A percentile compares a stretch with the other conserved stretches of the same genome.
Evolutionary conservation across 2,329 filamentous ascomycete genomes (phyloP).

Genomic region (Calcarisporium arbuscula): DNA sequence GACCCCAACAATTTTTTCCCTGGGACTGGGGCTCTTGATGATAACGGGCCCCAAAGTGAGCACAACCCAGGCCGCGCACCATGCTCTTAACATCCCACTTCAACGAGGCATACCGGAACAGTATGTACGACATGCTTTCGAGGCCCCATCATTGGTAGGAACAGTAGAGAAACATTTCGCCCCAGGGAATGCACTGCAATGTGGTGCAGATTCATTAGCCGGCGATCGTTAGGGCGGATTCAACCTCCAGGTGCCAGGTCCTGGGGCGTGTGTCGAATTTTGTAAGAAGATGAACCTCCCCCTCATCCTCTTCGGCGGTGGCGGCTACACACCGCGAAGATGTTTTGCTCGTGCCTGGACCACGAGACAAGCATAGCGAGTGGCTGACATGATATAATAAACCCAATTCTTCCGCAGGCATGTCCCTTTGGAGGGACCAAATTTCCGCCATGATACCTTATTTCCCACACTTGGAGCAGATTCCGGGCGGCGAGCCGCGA

Average conservation of each 20-base stretch:
- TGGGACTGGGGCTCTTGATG: constrained; percentile 79
- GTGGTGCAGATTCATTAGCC: constrained; percentile 88
- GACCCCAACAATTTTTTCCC: constrained; percentile 81
- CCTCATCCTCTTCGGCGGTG: constrained; percentile 85
- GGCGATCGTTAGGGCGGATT: constrained; percentile 92
- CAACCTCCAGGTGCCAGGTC: constrained; percentile 92
- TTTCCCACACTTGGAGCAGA: constrained; percentile 79
- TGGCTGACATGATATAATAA: constrained; percentile 62
- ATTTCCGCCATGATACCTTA: constrained; percentile 82
- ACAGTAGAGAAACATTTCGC: constrained; percentile 77
- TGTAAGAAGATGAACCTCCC: constrained; percentile 78
- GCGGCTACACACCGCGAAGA: constrained; percentile 93
- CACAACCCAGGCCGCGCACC: constrained; percentile 83
- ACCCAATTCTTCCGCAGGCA: constrained; percentile 69
- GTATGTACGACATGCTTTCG: constrained; percentile 82
- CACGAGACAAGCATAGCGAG: constrained; percentile 89
- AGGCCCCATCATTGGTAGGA: constrained; percentile 70
- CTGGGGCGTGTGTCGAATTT: constrained; percentile 84
- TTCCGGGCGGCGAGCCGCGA: constrained; percentile 57
- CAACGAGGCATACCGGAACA: constrained; percentile 87
- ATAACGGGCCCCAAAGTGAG: constrained; percentile 76
- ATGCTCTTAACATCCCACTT: constrained; percentile 84
- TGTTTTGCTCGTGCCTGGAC: constrained; percentile 96
- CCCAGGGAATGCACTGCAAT: constrained; percentile 91
- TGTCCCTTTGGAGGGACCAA: constrained; percentile 78